phyloP scores from a whole-genome alignment of 2,329 filamentous ascomycete genomes.

The Rutstroemia sp. region DNA sequence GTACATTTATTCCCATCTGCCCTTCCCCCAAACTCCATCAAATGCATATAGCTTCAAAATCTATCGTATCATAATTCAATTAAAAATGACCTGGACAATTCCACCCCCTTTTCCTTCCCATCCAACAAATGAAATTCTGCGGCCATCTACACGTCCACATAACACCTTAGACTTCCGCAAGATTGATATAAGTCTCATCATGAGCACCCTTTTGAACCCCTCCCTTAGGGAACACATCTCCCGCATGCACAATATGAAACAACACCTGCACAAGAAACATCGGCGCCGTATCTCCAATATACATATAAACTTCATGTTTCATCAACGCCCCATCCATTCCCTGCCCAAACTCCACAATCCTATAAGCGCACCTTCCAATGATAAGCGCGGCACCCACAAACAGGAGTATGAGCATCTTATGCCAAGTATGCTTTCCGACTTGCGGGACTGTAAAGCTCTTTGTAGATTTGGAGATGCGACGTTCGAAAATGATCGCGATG shows the following conservation, averaged over 20 bases:
- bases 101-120: too few relatives aligned
- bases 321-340: constrained; percentile 38
- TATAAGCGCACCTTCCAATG: constrained; percentile 39
- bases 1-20: too few relatives aligned
- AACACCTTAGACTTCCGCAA: too few relatives aligned
- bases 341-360: constrained; percentile 40
- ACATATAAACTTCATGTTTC: constrained; percentile 37
- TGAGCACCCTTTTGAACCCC: too few relatives aligned
- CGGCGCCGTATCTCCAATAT: constrained; percentile 38
- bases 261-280: constrained; percentile 35
- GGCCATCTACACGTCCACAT: too few relatives aligned
- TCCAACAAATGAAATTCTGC: too few relatives aligned
- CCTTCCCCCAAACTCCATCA: too few relatives aligned
- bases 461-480: not conserved
- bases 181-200: too few relatives aligned
- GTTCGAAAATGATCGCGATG: constrained; percentile 9
- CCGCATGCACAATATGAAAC: constrained; percentile 32
- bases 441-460: too few relatives aligned
- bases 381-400: constrained; percentile 38
- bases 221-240: constrained; percentile 15
- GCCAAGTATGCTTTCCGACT: constrained; percentile 19
- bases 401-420: constrained; percentile 33
- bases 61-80: too few relatives aligned
- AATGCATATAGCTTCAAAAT: too few relatives aligned
- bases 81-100: too few relatives aligned